Evolutionary conservation across 805 yeast species (phyloP).

Genomic region (Candida stauntonica): DNA sequence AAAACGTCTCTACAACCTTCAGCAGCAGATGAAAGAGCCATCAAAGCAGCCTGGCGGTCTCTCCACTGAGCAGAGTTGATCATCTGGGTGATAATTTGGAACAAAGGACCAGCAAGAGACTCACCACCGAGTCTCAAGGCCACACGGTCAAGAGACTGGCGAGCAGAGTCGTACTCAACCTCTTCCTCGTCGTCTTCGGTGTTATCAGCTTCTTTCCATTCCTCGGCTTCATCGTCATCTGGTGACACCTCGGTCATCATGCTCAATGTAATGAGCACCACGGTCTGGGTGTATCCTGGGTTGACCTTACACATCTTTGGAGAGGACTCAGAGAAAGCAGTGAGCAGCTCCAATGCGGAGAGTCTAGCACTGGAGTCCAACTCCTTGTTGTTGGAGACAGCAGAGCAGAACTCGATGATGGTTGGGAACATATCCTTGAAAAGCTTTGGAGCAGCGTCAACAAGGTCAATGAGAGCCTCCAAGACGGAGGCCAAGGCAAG

Average conservation of each 20-base stretch:
- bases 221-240: slow-evolving; percentile 83
- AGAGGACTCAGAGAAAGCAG: slow-evolving; percentile 88
- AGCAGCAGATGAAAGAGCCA: slow-evolving; percentile 96
- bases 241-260: slow-evolving; percentile 91
- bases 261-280: slow-evolving; percentile 69
- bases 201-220: slow-evolving; percentile 81
- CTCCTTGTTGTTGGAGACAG: slow-evolving; percentile 75
- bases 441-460: slow-evolving; percentile 90
- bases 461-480: slow-evolving; percentile 84
- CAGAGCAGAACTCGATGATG: slow-evolving; percentile 81
- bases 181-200: slow-evolving; percentile 81
- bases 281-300: slow-evolving; percentile 61
- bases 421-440: slow-evolving; percentile 87
- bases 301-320: slow-evolving; percentile 92
- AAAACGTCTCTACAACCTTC: slow-evolving; percentile 94
- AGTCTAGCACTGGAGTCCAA: slow-evolving; percentile 76
- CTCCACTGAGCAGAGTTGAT: slow-evolving; percentile 76
- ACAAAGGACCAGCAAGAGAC: slow-evolving; percentile 77
- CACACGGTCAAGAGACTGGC: slow-evolving; percentile 91
- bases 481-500: slow-evolving; percentile 81
- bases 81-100: slow-evolving; percentile 85
- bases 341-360: slow-evolving; percentile 82
- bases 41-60: slow-evolving; percentile 92
- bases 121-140: slow-evolving; percentile 81
- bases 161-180: slow-evolving; percentile 82